These are phyloP conservation scores for Chimonanthus salicifolius DNA, from an alignment of 164 flowering plant genomes.

Conservation along the genomic window DNA sequence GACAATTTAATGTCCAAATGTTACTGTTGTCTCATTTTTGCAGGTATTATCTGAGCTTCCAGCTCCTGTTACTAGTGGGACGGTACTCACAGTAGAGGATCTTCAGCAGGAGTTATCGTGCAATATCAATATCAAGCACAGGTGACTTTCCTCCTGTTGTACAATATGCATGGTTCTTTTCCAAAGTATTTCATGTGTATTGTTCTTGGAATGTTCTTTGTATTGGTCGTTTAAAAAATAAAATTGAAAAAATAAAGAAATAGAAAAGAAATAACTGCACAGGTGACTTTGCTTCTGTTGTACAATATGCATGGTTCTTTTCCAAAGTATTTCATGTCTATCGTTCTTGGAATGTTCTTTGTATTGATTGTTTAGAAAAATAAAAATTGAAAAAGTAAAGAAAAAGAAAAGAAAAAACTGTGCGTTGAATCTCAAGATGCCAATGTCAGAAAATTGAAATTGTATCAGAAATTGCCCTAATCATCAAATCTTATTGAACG, in stretches of 20 bases:
- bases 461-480: neutral
- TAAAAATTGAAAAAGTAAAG: neutral
- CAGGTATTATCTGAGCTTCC: slow-evolving; percentile 84
- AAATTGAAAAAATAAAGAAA: too few species aligned
- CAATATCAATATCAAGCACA: slow-evolving; percentile 78
- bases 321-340: neutral
- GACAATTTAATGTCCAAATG: neutral
- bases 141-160: slow-evolving; percentile 27
- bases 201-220: too few species aligned
- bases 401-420: too few species aligned
- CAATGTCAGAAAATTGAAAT: neutral
- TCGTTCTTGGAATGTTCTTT: neutral
- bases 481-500: too few species aligned
- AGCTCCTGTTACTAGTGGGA: slow-evolving; percentile 68
- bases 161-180: neutral
- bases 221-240: too few species aligned
- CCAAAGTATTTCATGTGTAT: too few species aligned
- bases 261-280: too few species aligned
- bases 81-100: slow-evolving; percentile 75
- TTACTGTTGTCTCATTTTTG: neutral
- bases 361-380: neutral
- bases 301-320: neutral
- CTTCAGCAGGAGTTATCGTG: slow-evolving; percentile 82
- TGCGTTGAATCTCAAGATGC: neutral
- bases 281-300: too few species aligned